Evolutionary conservation across 2,329 filamentous ascomycete species (phyloP).

Genomic region (Triangularia verruculosa): DNA sequence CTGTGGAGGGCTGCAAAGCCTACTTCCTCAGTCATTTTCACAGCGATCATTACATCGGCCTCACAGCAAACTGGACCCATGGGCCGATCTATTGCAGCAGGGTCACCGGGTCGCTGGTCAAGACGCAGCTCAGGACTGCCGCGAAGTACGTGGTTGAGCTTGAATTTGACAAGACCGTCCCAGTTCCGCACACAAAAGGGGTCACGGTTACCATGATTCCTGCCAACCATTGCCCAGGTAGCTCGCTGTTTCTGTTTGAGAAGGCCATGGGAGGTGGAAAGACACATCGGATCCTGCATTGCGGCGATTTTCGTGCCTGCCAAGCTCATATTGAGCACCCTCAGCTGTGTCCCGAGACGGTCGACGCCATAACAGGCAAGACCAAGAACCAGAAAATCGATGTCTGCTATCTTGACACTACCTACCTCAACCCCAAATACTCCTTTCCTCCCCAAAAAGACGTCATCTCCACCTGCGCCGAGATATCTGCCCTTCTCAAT

Average conservation of each 20-base stretch:
- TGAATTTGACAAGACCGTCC: constrained; percentile 76
- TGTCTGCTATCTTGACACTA: constrained; percentile 94
- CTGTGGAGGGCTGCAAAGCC: constrained; percentile 84
- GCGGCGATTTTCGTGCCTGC: constrained; percentile 92
- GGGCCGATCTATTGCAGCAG: constrained; percentile 96
- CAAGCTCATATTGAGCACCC: constrained; percentile 80
- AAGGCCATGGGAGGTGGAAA: constrained; percentile 64
- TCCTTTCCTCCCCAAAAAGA: constrained; percentile 86
- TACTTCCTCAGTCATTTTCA: constrained; percentile 99
- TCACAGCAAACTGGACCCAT: constrained; percentile 85
- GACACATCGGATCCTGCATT: constrained; percentile 82
- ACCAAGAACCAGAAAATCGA: constrained; percentile 82
- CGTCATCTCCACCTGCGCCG: constrained; percentile 82
- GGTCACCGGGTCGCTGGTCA: constrained; percentile 85
- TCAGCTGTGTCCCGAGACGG: constrained; percentile 69
- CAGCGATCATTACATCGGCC: constrained; percentile 92
- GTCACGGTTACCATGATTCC: constrained; percentile 91
- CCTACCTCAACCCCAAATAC: constrained; percentile 93
- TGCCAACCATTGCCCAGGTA: constrained; percentile 95
- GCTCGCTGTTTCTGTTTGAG: constrained; percentile 89
- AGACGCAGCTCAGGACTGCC: constrained; percentile 80
- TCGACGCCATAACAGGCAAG: constrained; percentile 69
- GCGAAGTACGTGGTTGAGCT: constrained; percentile 81
- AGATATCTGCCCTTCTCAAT: constrained; percentile 66
- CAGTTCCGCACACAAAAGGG: constrained; percentile 78